Evolutionary conservation across 352 stramenopile genomes (phyloP), one percentile per base, ranked within the genome.

Genomic region (Phytophthora rubi): DNA sequence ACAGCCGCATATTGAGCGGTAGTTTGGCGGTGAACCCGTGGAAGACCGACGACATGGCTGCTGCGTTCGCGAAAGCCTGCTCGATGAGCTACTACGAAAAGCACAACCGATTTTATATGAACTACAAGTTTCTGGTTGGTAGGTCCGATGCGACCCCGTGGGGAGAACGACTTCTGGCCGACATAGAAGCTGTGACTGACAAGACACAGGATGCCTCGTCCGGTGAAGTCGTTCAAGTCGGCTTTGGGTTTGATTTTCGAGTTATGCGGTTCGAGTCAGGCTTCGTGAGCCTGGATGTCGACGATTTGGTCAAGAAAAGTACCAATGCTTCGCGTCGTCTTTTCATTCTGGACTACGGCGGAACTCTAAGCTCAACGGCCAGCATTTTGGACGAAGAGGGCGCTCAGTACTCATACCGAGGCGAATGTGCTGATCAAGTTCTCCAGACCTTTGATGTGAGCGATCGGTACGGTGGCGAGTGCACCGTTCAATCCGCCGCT

Each of bases 321-420:
- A 72, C 70, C 12, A 75, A 62, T 32, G 76, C 80, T 30, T 64
- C 73, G 9, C 71, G 83, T 4, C 86, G 94, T 1, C 68, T 99
- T 4, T 98, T 99, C 71, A 85, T 99, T 48, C 88, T 99, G 39
- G 98, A 99, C 75, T 99, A 99, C 62, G 97, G 97, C 45, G 98
- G 98, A 44, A 99, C 98, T 13, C 90, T 99, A 44, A 93, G 83
- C 64, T 86, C 80, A 54, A 92, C 86, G 30, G 76, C 81, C 10
- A 85, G 79, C 33, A 77, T 92, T 18, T 70, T 93, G 56, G 83
- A 91, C 49, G 82, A 90, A 65, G 83, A 90, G 90, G 97, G 68
- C 73, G 91, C 55, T 0, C 66, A 70, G 30, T 77, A 59, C 15
- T 69, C 62, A 26, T 56, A 63, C 15, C 49, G 51, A n/a, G 18